Evolutionary conservation across 2,329 filamentous ascomycete genomes (phyloP), one percentile per base, ranked within the genome.

Genomic region (Fusarium citri): DNA sequence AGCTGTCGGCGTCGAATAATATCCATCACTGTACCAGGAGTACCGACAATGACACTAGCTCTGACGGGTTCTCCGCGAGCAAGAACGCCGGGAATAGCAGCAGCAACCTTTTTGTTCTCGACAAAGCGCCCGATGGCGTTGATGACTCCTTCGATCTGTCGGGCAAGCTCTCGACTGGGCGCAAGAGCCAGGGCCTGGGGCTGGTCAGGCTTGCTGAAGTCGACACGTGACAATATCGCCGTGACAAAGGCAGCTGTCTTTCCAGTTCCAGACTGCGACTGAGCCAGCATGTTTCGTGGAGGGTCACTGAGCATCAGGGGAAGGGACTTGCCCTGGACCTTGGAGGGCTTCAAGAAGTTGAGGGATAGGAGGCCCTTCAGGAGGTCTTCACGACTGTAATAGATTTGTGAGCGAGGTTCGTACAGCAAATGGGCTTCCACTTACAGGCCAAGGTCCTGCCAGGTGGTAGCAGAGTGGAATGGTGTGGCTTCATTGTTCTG

Each of bases 201-300:
- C 70, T 88, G 85, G 28, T 88, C 83, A 22, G 90, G 86, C 69
- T 88, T 86, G 54, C 77, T 84, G 62, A 94, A 87, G 76, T 99
- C 94, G 77, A 98, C 83, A 68, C 96, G 93, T 62, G 92, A 92
- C 42, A 99, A 87, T 65, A 97, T 92, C 66, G 97, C 97, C 67
- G 97, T 91, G 47, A 96, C 93, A 80, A 99, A 99, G 23, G 96
- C 96, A 22, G 94, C 96, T 0, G 96, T 99, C 85, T 99, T 99
- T 77, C 96, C 96, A 22, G 96, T 99, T 74, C 96, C 96, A 4
- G 96, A 99, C 81, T 99, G 96, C n/a, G 96, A 99, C 82, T 99
- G 96, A 6, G 94, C 96, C 77, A 99, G 95, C 87, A 99, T 92
- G 81, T 98, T 98, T 71, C 87, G 87, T 1, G 95, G 92, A n/a